Base-by-base conservation (phyloP, 257 asterid genomes). In the Nemophila menziesii region DNA sequence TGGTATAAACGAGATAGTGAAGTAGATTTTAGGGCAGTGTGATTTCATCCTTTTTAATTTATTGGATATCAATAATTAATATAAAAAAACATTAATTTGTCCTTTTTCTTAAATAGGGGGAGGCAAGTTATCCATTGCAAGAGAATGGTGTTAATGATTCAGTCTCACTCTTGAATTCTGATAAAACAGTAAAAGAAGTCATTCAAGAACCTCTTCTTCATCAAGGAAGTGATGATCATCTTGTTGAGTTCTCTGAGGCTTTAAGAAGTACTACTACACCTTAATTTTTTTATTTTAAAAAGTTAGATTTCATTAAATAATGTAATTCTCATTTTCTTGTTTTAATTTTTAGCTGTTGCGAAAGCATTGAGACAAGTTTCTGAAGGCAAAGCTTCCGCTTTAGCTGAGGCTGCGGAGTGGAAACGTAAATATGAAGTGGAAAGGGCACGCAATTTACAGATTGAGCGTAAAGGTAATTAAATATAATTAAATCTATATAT, bases 361-460 rank as follows among this genome's bases (percentile, higher is more conserved):
- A 86, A 78, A 64, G 81, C 89, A 20, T 59, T 81, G 49, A 55
- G 86, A 50, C 71, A 65, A 54, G 92, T 77, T 39, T 62, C 92
- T 9, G 92, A 86, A 63, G 89, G 84, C 8, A 86, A 82, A 79
- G 94, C 92, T 33, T 63, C 83, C 57, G 94, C 94, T 49, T 86
- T 73, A 68, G 96, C 94, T 43, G 96, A 86, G 75, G 94, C 94
- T 40, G 80, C 92, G 38, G 94, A 81, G 61, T 86, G 96, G 96
- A 86, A 79, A 70, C 94, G 92, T 15, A 86, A 67, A 58, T 86
- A 78, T 65, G 96, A 86, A 70, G 54, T 81, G 61, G 86, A 84
- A 66, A 76, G 64, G 72, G 65, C 52, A 19, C 89, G 74, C 5
- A 81, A 72, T 65, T 44, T 52, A 68, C 81, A 63, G 54, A 71